Evolutionary conservation across 2,329 filamentous ascomycete species (phyloP).

Genomic region (Scedosporium dehoogii): DNA sequence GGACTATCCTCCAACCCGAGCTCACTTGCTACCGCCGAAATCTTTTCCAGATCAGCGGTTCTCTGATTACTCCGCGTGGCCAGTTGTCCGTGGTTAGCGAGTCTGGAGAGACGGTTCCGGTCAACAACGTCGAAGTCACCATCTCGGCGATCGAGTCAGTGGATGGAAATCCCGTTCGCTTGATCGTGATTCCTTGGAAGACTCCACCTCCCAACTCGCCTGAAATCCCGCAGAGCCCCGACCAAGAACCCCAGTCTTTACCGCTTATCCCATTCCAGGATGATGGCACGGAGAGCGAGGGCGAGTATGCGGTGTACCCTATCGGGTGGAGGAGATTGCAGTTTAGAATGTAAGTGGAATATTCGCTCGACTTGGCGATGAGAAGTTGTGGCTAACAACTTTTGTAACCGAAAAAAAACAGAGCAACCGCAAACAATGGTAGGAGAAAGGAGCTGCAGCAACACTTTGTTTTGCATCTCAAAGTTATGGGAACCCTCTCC

Average conservation of each 20-base stretch:
- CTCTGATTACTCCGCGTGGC: constrained; percentile 68
- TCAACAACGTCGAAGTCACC: constrained; percentile 73
- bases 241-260: constrained; percentile 80
- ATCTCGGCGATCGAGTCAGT: constrained; percentile 93
- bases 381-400: no score
- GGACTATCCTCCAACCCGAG: constrained; percentile 58
- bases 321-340: constrained; percentile 92
- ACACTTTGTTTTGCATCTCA: constrained; percentile 84
- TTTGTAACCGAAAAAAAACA: constrained; percentile 15
- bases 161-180: constrained; percentile 80
- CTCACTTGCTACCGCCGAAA: constrained; percentile 94
- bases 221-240: constrained; percentile 52
- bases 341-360: constrained; percentile 60
- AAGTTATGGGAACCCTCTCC: constrained; percentile 72
- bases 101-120: constrained; percentile 72
- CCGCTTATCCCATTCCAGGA: constrained; percentile 60
- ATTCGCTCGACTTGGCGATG: neutral
- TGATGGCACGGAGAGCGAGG: constrained; percentile 50
- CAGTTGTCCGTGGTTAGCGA: constrained; percentile 75
- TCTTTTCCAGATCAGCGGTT: constrained; percentile 90
- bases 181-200: constrained; percentile 98
- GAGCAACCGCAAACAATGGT: constrained; percentile 93
- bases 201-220: constrained; percentile 73
- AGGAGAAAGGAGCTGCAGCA: constrained; percentile 91
- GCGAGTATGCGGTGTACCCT: constrained; percentile 81